phyloP scores from a whole-genome alignment of 768 basidiomycete genomes.

The Mycena capillaripes region DNA sequence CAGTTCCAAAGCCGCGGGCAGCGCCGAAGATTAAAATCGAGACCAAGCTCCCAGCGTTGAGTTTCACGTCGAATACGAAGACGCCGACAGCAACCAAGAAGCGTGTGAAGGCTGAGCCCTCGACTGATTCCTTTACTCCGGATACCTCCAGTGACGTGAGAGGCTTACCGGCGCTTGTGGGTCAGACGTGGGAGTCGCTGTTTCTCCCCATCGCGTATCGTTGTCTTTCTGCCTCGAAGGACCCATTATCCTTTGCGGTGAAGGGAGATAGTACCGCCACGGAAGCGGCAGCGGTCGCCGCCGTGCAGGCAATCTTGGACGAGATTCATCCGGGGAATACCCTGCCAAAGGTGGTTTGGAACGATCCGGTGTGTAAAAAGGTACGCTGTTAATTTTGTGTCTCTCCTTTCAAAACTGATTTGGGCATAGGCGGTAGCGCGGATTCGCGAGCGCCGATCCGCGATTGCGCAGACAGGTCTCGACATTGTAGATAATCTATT shows the following conservation, averaged over 20 bases:
- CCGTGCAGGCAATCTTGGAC: neutral
- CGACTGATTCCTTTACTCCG: neutral
- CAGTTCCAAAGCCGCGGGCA: neutral
- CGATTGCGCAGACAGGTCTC: neutral
- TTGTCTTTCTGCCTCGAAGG: neutral
- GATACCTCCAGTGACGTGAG: neutral
- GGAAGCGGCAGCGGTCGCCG: neutral
- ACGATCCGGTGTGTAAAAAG: neutral
- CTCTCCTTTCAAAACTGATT: no score
- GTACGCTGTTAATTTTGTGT: neutral
- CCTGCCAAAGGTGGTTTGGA: neutral
- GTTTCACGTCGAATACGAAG: neutral
- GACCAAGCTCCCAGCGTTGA: neutral
- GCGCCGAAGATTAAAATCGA: neutral
- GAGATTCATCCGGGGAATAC: neutral
- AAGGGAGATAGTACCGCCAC: neutral
- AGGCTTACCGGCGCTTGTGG: constrained; percentile 1
- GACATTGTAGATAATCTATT: neutral
- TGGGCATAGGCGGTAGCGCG: neutral
- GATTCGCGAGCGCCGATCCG: neutral
- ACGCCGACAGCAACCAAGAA: neutral
- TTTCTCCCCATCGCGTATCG: neutral
- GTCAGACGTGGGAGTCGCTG: neutral
- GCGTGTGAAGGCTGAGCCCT: constrained; percentile 6
- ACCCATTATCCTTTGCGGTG: neutral